A percentile compares a stretch with the other conserved stretches of the same genome.
These are phyloP conservation scores for Populus simonii DNA, from an alignment of 345 rosid genomes.

Conservation along the genomic window DNA sequence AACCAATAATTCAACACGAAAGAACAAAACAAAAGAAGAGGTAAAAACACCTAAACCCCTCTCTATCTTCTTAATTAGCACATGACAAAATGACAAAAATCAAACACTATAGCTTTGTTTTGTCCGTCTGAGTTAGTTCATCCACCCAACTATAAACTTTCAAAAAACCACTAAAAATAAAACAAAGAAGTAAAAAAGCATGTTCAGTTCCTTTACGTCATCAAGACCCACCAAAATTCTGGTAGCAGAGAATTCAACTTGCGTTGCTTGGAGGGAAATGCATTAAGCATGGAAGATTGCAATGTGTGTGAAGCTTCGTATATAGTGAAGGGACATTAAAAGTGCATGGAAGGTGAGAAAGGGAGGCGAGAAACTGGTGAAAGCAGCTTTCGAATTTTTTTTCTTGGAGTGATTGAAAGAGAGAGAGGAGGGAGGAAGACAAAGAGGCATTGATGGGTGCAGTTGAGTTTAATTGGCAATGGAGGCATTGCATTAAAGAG, in stretches of 20 bases:
- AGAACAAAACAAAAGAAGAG: constrained; percentile 3
- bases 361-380: constrained; percentile 8
- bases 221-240: neutral
- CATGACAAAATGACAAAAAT: neutral
- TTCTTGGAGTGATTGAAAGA: neutral
- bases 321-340: neutral
- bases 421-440: constrained; percentile 2
- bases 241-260: neutral
- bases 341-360: constrained; percentile 9
- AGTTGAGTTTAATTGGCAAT: constrained; percentile 14
- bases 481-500: constrained; percentile 21
- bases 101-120: constrained; percentile 17
- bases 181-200: constrained; percentile 21
- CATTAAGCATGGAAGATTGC: neutral
- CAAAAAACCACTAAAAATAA: constrained; percentile 1
- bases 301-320: neutral
- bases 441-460: constrained; percentile 28
- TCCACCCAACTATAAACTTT: constrained; percentile 44
- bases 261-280: constrained; percentile 18
- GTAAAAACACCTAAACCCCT: neutral
- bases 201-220: neutral
- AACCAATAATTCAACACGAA: constrained; percentile 11
- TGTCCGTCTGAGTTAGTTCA: constrained; percentile 58
- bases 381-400: neutral
- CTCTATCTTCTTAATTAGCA: neutral